Evolutionary conservation across 169 alveolate species (phyloP), one percentile per base, ranked within the genome.

Genomic region (Eimeria necatrix): DNA sequence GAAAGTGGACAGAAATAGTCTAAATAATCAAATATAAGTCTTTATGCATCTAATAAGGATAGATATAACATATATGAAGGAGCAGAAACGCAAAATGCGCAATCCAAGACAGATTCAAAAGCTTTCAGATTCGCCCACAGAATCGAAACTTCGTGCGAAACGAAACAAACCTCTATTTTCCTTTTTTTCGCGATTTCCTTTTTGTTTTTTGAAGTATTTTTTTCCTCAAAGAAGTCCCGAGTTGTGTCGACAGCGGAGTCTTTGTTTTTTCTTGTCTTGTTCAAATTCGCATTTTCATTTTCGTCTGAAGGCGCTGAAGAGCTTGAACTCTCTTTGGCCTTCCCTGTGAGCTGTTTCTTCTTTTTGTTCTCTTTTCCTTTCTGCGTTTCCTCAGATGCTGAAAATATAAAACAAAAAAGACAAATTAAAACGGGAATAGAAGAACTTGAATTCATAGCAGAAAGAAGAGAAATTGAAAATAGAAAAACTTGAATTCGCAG

Each of bases 161-260:
- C 18, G 12, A 3, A 49, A 76, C 59, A 20, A 20, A 89, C 80
- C 73, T 89, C 94, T 12, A 71, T 10, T 52, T 89, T 89, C 46
- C 80, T 51, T 32, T 83, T 24, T 52, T 41, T 49, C 41, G 89
- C 89, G 0, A 89, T 49, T 48, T 89, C 71, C 22, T 88, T n/a
- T 84, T 89, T 71, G 78, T 88, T 89, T 2, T 71, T 52, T 6
- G 64, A 60, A 5, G 24, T 9, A 20, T 81, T 56, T 3, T 87
- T 71, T 4, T 88, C 94, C 52, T 89, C 94, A 70, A 89, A 71
- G 6, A 71, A 89, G 51, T 26, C 71, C 46, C 71, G 59, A 16
- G 94, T 78, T 18, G 94, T 88, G 18, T 89, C 94, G 7, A 71
- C 24, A 6, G 74, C n/a, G 14, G 70, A 22, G 52, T 53, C 91